phyloP scores from a whole-genome alignment of 352 stramenopile species.

The Globisporangium cylindrosporum region DNA sequence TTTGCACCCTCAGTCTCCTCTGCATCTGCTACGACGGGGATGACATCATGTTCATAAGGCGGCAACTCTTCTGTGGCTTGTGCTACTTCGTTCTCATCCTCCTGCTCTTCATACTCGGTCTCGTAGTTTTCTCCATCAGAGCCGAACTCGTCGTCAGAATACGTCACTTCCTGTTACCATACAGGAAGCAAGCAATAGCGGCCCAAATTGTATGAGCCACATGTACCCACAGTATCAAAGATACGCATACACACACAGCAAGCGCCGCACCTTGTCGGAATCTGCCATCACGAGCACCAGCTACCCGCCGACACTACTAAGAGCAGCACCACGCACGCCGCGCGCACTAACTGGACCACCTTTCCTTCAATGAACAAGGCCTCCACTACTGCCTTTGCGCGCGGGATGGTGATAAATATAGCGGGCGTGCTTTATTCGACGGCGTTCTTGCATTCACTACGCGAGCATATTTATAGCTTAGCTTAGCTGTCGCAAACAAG shows the following conservation, averaged over 20 bases:
- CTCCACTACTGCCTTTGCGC: background rate
- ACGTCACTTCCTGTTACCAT: slow-evolving; percentile 23
- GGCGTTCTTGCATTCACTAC: background rate
- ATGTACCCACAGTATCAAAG: background rate
- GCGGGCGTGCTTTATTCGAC: background rate
- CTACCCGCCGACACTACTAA: background rate
- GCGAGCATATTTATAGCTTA: background rate
- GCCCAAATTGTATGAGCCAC: background rate
- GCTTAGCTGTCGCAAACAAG: background rate
- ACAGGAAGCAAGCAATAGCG: background rate
- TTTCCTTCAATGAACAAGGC: background rate
- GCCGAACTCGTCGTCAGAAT: slow-evolving; percentile 56
- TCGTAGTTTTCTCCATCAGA: slow-evolving; percentile 25
- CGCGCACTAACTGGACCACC: background rate
- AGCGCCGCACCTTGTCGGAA: slow-evolving; percentile 7
- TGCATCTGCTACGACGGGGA: background rate
- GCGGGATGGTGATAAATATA: background rate
- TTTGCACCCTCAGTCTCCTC: background rate
- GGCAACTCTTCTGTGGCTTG: background rate
- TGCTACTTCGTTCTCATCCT: slow-evolving; percentile 17
- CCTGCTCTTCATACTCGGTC: slow-evolving; percentile 25
- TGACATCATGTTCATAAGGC: background rate
- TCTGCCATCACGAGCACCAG: slow-evolving; percentile 22
- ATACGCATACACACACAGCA: background rate
- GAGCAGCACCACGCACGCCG: background rate